A percentile compares a stretch with the other conserved stretches of the same genome.
Evolutionary conservation across 2,329 filamentous ascomycete genomes (phyloP).

Genomic region (Penicillium griseofulvum): DNA sequence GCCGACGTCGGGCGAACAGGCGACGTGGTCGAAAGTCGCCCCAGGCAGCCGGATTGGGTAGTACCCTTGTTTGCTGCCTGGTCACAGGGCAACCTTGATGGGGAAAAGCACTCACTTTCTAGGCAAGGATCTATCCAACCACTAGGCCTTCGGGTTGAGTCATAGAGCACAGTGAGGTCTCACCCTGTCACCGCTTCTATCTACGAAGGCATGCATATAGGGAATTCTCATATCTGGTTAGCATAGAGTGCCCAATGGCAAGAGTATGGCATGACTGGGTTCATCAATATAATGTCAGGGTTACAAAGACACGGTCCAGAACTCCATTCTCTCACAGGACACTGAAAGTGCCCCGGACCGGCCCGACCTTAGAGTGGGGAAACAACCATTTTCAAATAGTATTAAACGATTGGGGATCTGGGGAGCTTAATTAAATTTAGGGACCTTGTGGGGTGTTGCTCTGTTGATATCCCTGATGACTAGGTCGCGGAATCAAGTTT

Average conservation of each 20-base stretch:
- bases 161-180: background rate
- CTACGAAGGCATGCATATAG: background rate
- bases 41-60: conserved; percentile 11
- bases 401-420: background rate
- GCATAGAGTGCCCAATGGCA: background rate
- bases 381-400: background rate
- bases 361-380: background rate
- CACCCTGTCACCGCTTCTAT: background rate
- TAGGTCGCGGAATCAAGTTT: background rate
- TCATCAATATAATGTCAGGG: background rate
- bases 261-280: background rate
- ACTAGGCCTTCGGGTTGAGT: background rate
- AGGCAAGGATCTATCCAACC: background rate
- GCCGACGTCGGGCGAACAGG: conserved; percentile 6
- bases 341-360: background rate
- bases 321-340: conserved; percentile 4
- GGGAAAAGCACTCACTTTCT: conserved; percentile 10
- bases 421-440: background rate
- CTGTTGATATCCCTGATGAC: no score
- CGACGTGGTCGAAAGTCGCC: conserved; percentile 13
- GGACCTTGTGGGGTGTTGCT: background rate
- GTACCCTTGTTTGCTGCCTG: conserved; percentile 14
- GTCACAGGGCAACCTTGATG: conserved; percentile 6
- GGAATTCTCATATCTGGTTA: background rate
- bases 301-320: background rate